Conservation (phyloP, 75 land plant species). For the Pinus albicaulis region DNA sequence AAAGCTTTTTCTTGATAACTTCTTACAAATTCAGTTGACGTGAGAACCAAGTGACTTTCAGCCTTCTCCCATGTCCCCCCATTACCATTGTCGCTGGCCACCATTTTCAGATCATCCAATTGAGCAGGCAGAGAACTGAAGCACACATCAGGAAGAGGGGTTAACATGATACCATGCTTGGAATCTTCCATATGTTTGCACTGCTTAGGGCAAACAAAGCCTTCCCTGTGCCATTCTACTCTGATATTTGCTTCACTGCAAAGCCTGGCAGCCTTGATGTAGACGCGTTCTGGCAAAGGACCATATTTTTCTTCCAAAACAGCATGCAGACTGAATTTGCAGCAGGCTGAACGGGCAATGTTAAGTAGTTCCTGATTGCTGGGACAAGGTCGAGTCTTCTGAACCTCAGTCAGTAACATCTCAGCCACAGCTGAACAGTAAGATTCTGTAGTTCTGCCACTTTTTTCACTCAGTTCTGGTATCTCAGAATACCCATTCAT, state of each 20-base stretch:
- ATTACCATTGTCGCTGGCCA: conserved; percentile 6
- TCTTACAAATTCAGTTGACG: conserved; percentile 14
- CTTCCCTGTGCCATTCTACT: conserved; percentile 76
- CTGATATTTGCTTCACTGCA: conserved; percentile 75
- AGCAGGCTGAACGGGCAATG: conserved; percentile 74
- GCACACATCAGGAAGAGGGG: conserved; percentile 12
- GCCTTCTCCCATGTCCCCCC: conserved; percentile 34
- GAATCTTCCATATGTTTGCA: conserved; percentile 25
- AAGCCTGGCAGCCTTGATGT: conserved; percentile 74
- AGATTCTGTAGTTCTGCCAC: conserved; percentile 28
- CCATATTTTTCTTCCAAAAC: conserved; percentile 63
- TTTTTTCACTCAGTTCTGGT: conserved; percentile 14
- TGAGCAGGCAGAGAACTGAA: not conserved
- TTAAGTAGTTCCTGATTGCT: conserved; percentile 62
- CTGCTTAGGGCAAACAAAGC: conserved; percentile 78
- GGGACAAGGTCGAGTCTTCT: conserved; percentile 51
- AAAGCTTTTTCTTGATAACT: conserved; percentile 14
- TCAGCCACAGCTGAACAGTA: conserved; percentile 49
- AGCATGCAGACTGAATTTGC: conserved; percentile 47
- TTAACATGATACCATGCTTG: conserved; percentile 12
- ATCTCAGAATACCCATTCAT: conserved; percentile 20
- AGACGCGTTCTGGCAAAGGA: conserved; percentile 49
- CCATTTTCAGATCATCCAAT: conserved; percentile 8
- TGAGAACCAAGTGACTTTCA: conserved; percentile 59
- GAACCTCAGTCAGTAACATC: conserved; percentile 36